Evolutionary conservation across 306 rosid species (phyloP).

Genomic region (Cicer judaicum): DNA sequence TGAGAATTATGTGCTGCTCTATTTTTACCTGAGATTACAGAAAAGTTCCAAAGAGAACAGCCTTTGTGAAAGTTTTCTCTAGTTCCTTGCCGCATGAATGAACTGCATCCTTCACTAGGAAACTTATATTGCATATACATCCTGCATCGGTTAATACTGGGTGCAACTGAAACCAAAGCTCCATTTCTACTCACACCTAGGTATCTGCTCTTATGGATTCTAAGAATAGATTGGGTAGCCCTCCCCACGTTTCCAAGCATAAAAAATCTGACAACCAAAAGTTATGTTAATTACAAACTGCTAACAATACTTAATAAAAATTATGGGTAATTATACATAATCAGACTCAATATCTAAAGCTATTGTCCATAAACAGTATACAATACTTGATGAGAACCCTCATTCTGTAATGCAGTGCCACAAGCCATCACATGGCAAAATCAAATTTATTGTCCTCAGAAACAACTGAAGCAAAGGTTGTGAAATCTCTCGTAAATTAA

Average conservation of each 20-base stretch:
- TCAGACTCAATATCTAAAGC: not conserved
- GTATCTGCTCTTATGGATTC: constrained; percentile 47
- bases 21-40: constrained; percentile 53
- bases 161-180: constrained; percentile 52
- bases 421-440: not conserved
- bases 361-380: not conserved
- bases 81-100: constrained; percentile 52
- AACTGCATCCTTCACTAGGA: constrained; percentile 49
- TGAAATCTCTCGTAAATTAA: not conserved
- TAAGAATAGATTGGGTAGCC: constrained; percentile 53
- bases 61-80: constrained; percentile 46
- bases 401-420: not conserved
- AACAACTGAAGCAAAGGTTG: not conserved
- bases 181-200: constrained; percentile 57
- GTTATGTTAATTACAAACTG: constrained; percentile 32
- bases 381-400: not conserved
- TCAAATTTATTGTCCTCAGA: not conserved
- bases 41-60: constrained; percentile 49
- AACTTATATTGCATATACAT: constrained; percentile 52
- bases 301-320: not conserved
- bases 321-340: not conserved
- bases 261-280: constrained; percentile 66
- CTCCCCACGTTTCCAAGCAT: constrained; percentile 63
- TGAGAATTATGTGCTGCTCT: constrained; percentile 56
- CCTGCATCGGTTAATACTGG: constrained; percentile 56